phyloP scores from a whole-genome alignment of 176 grass and related monocot genomes.

The Zea mays region Zm-B73-REFERENCE-NAM-5.0 NC_050103.1:45553001-45553500 shows the following conservation, averaged over 20 bases:
- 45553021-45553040: not conserved
- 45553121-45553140: no score
- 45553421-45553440: not conserved
- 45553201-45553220: not conserved
- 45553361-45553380: not conserved
- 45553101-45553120: no score
- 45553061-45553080: not conserved
- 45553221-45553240: not conserved
- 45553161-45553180: not conserved
- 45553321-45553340: not conserved
- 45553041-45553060: not conserved
- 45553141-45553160: not conserved
- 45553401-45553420: not conserved
- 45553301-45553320: not conserved
- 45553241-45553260: not conserved
- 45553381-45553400: not conserved
- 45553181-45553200: not conserved
- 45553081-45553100: not conserved
- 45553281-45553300: not conserved
- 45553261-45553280: not conserved
- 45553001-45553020: not conserved
- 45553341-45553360: not conserved
- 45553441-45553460: not conserved
- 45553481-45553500: slow-evolving; percentile 69
- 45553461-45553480: not conserved